Conservation (phyloP, 192 early-diverging fungal species). For the Entomortierella parvispora region DNA sequence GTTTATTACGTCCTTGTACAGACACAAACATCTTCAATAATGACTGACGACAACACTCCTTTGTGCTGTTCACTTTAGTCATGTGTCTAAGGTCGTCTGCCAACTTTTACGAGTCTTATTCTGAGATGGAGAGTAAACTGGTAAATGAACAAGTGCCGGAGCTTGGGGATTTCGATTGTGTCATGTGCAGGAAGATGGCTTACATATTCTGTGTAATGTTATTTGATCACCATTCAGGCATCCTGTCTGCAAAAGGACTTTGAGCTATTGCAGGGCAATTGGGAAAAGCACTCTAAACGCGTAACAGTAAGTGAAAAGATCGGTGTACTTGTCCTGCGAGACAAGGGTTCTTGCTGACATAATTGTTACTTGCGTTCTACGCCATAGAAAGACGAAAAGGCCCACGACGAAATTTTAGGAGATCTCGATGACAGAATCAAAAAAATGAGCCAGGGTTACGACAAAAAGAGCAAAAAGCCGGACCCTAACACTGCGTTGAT, state of each 20-base stretch:
- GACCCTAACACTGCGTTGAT: slow-evolving; percentile 49
- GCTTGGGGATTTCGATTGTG: too few relatives aligned
- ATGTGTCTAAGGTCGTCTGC: slow-evolving; percentile 58
- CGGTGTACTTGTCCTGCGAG: too few relatives aligned
- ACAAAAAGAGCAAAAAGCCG: slow-evolving; percentile 53
- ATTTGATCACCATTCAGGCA: too few relatives aligned
- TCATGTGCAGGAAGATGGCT: too few relatives aligned
- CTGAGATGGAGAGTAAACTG: slow-evolving; percentile 53
- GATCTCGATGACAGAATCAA: slow-evolving; percentile 53
- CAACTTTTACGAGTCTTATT: slow-evolving; percentile 55
- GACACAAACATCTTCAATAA: too few relatives aligned
- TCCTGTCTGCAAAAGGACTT: slow-evolving; percentile 56
- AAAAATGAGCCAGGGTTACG: slow-evolving; percentile 53
- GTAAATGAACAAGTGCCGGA: slow-evolving; percentile 13
- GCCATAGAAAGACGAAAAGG: slow-evolving; percentile 54
- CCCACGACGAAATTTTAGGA: slow-evolving; percentile 45
- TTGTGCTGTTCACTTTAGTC: slow-evolving; percentile 19
- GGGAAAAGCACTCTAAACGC: slow-evolving; percentile 56
- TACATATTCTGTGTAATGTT: too few relatives aligned
- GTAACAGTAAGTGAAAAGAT: slow-evolving; percentile 33
- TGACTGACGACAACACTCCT: neutral
- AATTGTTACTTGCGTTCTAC: too few relatives aligned
- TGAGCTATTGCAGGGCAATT: slow-evolving; percentile 44
- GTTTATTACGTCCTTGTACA: too few relatives aligned
- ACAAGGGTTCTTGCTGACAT: too few relatives aligned